phyloP scores from a whole-genome alignment of 805 yeast species.

The Lipomyces starkeyi region DNA sequence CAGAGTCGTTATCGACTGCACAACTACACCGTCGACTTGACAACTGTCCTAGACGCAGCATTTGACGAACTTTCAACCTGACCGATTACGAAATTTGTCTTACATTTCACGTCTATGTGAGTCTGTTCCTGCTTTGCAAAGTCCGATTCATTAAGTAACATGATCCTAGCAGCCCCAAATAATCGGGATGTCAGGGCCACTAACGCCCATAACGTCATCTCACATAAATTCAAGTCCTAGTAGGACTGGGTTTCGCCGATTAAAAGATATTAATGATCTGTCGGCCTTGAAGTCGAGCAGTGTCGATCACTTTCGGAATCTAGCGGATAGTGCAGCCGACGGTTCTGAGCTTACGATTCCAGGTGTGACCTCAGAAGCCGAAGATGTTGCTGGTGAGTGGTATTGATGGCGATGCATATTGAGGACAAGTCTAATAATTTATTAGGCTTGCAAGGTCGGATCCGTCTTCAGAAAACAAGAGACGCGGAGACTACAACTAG shows the following conservation, averaged over 20 bases:
- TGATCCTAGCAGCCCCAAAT: neutral
- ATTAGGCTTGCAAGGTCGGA: conserved; percentile 45
- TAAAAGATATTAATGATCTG: conserved; percentile 30
- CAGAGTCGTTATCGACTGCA: neutral
- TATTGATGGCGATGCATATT: neutral
- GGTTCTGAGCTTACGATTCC: conserved; percentile 37
- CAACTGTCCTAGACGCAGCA: neutral
- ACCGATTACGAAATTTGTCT: neutral
- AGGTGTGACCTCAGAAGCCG: conserved; percentile 44
- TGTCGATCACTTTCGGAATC: conserved; percentile 40
- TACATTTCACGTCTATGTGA: neutral
- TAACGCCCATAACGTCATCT: conserved; percentile 24
- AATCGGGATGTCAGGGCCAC: conserved; percentile 30
- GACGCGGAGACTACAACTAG: conserved; percentile 16
- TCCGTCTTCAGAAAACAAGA: conserved; percentile 45
- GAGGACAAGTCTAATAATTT: neutral
- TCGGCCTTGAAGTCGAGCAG: conserved; percentile 38
- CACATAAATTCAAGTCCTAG: conserved; percentile 25
- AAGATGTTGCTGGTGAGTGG: conserved; percentile 42
- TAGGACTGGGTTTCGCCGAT: conserved; percentile 9
- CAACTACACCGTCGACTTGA: neutral
- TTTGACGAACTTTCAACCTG: neutral
- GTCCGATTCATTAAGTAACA: neutral
- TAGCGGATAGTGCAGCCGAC: conserved; percentile 29
- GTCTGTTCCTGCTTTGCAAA: neutral